These are phyloP conservation scores for Lipomyces lipofer DNA, from an alignment of 805 yeast genomes.

Conservation along the genomic window DNA sequence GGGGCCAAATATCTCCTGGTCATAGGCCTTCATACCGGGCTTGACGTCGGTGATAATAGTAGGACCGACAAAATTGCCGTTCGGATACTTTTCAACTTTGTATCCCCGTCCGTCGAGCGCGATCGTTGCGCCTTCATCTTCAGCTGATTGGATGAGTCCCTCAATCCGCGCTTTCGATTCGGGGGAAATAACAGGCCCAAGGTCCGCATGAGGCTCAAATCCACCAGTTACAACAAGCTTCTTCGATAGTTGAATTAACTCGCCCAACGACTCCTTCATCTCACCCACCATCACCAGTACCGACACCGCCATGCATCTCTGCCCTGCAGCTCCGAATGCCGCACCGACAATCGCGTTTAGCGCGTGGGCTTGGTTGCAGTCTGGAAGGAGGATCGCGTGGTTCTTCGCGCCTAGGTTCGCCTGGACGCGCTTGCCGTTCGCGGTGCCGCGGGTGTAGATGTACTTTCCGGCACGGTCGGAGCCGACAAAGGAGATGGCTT, in stretches of 20 bases:
- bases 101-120: conserved; percentile 63
- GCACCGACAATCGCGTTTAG: conserved; percentile 70
- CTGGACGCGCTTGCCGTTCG: conserved; percentile 73
- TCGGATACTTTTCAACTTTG: conserved; percentile 50
- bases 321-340: conserved; percentile 83
- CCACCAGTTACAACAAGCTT: conserved; percentile 64
- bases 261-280: conserved; percentile 62
- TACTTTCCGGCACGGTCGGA: conserved; percentile 77
- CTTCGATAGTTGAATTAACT: conserved; percentile 58
- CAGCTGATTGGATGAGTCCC: conserved; percentile 58
- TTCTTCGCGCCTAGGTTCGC: conserved; percentile 79
- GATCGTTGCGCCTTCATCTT: conserved; percentile 61
- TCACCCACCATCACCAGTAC: conserved; percentile 72
- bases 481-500: conserved; percentile 77
- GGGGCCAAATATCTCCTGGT: conserved; percentile 77
- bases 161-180: conserved; percentile 55
- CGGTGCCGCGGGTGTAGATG: conserved; percentile 64
- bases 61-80: conserved; percentile 73
- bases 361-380: conserved; percentile 64
- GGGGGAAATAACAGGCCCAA: conserved; percentile 74
- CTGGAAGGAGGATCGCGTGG: conserved; percentile 72
- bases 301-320: conserved; percentile 78
- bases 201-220: conserved; percentile 58
- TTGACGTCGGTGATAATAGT: conserved; percentile 61
- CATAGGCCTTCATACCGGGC: conserved; percentile 71